A percentile compares a stretch with the other conserved stretches of the same genome.
phyloP scores from a whole-genome alignment of 306 rosid genomes.

The Castanospermum australe region DNA sequence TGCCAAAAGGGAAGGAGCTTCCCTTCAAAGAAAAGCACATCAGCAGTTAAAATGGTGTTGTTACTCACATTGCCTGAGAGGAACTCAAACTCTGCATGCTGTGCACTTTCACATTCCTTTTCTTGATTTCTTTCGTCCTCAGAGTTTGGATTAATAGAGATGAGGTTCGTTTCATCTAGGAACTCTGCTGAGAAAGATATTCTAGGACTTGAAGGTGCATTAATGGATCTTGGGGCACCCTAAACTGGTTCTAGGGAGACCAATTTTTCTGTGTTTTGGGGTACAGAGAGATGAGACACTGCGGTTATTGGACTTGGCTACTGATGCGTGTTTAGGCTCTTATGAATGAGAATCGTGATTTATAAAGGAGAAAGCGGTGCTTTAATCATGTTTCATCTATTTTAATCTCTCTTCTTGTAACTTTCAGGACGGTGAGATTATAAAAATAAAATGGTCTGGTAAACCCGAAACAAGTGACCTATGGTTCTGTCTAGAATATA shows the following conservation, averaged over 20 bases:
- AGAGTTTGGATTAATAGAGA: conserved; percentile 71
- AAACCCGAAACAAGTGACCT: conserved; percentile 70
- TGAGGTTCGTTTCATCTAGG: conserved; percentile 86
- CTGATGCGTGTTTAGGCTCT: conserved; percentile 26
- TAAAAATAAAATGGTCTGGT: conserved; percentile 68
- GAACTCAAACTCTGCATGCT: conserved; percentile 82
- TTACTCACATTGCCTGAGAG: conserved; percentile 60
- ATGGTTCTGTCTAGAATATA: conserved; percentile 63
- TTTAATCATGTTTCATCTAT: conserved; percentile 27
- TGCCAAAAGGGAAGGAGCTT: conserved; percentile 93
- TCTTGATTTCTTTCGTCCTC: conserved; percentile 38
- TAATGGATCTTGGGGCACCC: conserved; percentile 42
- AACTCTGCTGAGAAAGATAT: conserved; percentile 94
- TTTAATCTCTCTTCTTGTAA: conserved; percentile 47
- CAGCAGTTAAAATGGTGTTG: conserved; percentile 71
- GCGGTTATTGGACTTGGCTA: neutral
- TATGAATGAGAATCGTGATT: conserved; percentile 51
- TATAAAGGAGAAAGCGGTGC: conserved; percentile 50
- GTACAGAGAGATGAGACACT: conserved; percentile 14
- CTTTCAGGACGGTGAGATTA: conserved; percentile 61
- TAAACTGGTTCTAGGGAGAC: conserved; percentile 59
- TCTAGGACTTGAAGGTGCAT: conserved; percentile 72
- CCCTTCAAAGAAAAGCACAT: conserved; percentile 97
- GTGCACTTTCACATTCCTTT: conserved; percentile 43
- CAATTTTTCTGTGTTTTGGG: conserved; percentile 38